phyloP scores from a whole-genome alignment of 2,329 filamentous ascomycete species.

The Zymoseptoria crescenta region DNA sequence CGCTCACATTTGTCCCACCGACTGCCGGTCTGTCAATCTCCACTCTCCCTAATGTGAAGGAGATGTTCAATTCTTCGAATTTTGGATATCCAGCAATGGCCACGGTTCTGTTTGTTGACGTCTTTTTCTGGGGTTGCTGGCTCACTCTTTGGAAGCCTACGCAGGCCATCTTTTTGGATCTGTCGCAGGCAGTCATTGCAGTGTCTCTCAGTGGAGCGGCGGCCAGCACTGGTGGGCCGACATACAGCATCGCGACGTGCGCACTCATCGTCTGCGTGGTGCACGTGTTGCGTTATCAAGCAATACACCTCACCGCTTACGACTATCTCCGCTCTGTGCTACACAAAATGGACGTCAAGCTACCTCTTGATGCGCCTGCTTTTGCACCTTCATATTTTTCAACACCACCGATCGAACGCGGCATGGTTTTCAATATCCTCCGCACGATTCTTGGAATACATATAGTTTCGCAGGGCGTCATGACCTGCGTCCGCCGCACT shows the following conservation, averaged over 20 bases:
- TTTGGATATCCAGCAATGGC: constrained; percentile 72
- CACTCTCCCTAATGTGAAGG: constrained; percentile 69
- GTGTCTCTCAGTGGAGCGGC: constrained; percentile 80
- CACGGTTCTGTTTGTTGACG: constrained; percentile 76
- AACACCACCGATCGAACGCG: constrained; percentile 23
- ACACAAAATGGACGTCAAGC: constrained; percentile 28
- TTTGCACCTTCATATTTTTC: constrained; percentile 26
- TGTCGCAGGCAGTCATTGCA: constrained; percentile 88
- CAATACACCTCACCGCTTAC: constrained; percentile 31
- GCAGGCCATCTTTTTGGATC: constrained; percentile 79
- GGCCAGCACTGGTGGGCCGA: constrained; percentile 58
- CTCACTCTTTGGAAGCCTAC: constrained; percentile 79
- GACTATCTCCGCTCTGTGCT: constrained; percentile 32
- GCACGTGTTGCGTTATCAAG: constrained; percentile 48
- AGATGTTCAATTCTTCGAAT: constrained; percentile 81
- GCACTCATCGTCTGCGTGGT: constrained; percentile 56
- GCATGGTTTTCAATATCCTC: constrained; percentile 25
- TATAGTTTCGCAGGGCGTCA: constrained; percentile 31
- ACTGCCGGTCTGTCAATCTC: constrained; percentile 57
- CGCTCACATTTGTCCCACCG: constrained; percentile 84
- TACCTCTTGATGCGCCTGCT: constrained; percentile 25
- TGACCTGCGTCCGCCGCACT: constrained; percentile 29
- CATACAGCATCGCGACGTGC: constrained; percentile 64
- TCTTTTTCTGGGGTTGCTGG: constrained; percentile 72
- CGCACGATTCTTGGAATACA: constrained; percentile 31